Evolutionary conservation across 2,329 filamentous ascomycete species (phyloP), one percentile per base, ranked within the genome.

Genomic region (Hymenoscyphus infarciens): DNA sequence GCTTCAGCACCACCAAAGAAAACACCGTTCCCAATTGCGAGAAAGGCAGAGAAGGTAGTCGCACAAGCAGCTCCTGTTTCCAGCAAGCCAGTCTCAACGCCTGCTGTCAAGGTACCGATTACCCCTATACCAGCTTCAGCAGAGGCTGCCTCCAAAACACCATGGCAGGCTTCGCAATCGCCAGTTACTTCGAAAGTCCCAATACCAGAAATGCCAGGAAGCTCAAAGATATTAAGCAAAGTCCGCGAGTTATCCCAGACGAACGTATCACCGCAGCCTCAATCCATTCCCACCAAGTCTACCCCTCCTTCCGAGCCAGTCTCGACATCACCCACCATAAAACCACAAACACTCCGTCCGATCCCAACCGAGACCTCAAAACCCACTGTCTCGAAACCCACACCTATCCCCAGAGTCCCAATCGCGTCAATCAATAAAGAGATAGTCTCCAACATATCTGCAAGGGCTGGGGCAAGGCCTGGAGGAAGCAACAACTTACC

Each of bases 391-490:
- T 13, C 56, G 8, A 59, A 59, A 38, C 52, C 58, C 56, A 57
- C 29, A 3, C 31, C 61, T 38, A 66, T 64, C 42, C 56, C 63
- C 6, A 60, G 62, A 33, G 61, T 71, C 3, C 71, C 71, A 2
- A 60, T 74, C 16, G 67, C 67, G 55, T 66, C 66, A 1, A 33
- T 73, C 7, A 74, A 74, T 53, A 71, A 70, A 2, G 61, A 66
- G 25, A 71, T 74, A 19, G 71, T 73, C 5, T 70, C 69, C 16
- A 65, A 69, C 25, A 68, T 74, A 49, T 63, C 68, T 2, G 64
- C 60, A n/a, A 62, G 69, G 6, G 66, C 69, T 1, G 73, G 73
- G 1, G 72, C 72, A 25, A 63, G 70, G 22, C 67, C 68, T 16
- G 67, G 61, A 22, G 61, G 60, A 1, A 66, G 57, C 22, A 66